These are phyloP conservation scores for Paratinospora sagittata DNA, from an alignment of 164 flowering plant species.

Conservation along the genomic window DNA sequence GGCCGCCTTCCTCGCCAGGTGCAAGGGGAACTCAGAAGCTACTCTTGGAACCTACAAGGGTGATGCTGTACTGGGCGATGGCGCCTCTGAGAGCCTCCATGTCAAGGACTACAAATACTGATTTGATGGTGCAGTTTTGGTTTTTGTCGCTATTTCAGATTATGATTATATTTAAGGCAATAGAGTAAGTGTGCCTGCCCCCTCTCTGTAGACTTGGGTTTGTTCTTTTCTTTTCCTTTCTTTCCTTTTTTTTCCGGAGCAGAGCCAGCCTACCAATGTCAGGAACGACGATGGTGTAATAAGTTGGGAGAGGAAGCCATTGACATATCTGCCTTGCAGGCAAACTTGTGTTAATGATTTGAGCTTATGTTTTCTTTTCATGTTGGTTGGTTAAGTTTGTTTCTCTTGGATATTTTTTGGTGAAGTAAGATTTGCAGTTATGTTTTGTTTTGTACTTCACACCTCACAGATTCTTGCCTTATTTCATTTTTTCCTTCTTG, in stretches of 20 bases:
- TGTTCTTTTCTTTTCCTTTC: not conserved
- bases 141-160: not conserved
- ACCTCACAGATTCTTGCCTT: too few species aligned
- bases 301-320: too few species aligned
- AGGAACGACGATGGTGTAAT: too few species aligned
- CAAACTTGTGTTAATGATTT: too few species aligned
- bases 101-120: conserved; percentile 70
- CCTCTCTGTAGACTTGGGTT: not conserved
- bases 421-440: not conserved
- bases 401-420: not conserved
- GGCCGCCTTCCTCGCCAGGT: conserved; percentile 50
- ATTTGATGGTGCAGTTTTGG: not conserved
- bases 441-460: not conserved
- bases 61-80: conserved; percentile 40
- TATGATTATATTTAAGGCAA: not conserved
- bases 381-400: too few species aligned
- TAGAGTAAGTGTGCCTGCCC: not conserved
- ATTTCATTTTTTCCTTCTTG: too few species aligned
- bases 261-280: not conserved
- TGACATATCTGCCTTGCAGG: too few species aligned
- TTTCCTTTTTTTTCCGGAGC: not conserved
- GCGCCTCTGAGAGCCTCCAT: conserved; percentile 63
- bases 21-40: conserved; percentile 78
- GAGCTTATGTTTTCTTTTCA: too few species aligned
- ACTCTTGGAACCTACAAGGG: conserved; percentile 69